phyloP scores from a whole-genome alignment of 2,329 filamentous ascomycete genomes.

The Ophiosphaerella herpotricha region DNA sequence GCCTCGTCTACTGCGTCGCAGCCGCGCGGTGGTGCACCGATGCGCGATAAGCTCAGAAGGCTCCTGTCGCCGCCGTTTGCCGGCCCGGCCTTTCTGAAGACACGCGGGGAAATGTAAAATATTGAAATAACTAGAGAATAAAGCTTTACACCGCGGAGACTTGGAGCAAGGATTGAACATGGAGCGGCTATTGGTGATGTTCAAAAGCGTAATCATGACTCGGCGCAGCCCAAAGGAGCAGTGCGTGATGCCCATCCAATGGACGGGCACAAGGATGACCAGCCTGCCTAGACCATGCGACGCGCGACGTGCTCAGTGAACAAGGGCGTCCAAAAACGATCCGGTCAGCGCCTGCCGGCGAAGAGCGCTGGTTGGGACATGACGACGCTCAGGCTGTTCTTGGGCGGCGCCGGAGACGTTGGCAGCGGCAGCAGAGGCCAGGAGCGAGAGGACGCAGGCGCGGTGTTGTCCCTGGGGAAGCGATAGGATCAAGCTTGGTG shows the following conservation, averaged over 20 bases:
- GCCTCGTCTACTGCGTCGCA: conserved; percentile 23
- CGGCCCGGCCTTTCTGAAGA: conserved; percentile 20
- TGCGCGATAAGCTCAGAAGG: conserved; percentile 26
- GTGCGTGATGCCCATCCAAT: conserved; percentile 9
- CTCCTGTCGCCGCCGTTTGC: conserved; percentile 27
- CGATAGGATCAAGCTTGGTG: conserved; percentile 25
- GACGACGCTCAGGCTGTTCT: conserved; percentile 20
- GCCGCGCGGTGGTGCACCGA: conserved; percentile 13
- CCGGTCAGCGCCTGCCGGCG: conserved; percentile 10
- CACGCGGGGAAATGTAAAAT: conserved; percentile 12
- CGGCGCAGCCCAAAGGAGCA: conserved; percentile 8
- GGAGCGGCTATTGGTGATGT: conserved; percentile 8
- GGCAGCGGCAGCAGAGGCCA: conserved; percentile 16
- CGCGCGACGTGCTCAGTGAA: not conserved
- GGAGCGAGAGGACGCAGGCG: conserved; percentile 27
- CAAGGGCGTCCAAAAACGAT: conserved; percentile 14
- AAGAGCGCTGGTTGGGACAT: conserved; percentile 10
- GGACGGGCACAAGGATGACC: conserved; percentile 5
- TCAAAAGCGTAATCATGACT: conserved; percentile 1
- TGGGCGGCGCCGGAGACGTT: conserved; percentile 22
- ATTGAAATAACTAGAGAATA: conserved; percentile 14
- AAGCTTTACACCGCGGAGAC: conserved; percentile 17
- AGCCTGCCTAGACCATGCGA: conserved; percentile 11
- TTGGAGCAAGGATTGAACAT: conserved; percentile 9
- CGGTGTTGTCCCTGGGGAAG: conserved; percentile 18